phyloP scores from a whole-genome alignment of 192 early-diverging fungal species.

The Entomortierella beljakovae region DNA sequence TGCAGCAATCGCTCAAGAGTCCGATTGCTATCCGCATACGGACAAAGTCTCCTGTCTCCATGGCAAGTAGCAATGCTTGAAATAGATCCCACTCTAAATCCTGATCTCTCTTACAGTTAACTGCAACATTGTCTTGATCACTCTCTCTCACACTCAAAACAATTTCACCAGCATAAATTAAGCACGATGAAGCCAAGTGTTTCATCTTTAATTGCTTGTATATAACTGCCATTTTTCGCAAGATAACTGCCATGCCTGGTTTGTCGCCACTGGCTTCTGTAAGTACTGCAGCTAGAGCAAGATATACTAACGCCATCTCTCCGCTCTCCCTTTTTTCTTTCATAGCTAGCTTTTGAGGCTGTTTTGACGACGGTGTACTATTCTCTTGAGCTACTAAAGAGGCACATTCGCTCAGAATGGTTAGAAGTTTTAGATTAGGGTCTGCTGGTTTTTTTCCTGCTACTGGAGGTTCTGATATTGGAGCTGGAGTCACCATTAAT shows the following conservation, averaged over 20 bases:
- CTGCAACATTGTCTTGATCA: neutral
- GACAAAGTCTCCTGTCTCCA: conserved; percentile 46
- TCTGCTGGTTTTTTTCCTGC: conserved; percentile 36
- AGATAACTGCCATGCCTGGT: neutral
- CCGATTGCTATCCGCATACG: conserved; percentile 17
- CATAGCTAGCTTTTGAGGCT: neutral
- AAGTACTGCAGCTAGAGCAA: neutral
- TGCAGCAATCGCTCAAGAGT: conserved; percentile 2
- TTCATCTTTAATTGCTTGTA: conserved; percentile 25
- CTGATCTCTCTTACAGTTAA: neutral
- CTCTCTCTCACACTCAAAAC: neutral
- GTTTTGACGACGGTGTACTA: neutral
- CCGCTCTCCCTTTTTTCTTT: neutral
- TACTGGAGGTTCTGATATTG: neutral
- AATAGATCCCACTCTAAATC: conserved; percentile 27
- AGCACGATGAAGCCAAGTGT: conserved; percentile 27
- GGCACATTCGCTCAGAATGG: conserved; percentile 22
- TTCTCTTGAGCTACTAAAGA: conserved; percentile 16
- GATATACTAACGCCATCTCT: neutral
- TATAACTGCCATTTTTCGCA: conserved; percentile 23
- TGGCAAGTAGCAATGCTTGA: conserved; percentile 33
- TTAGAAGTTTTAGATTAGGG: conserved; percentile 32
- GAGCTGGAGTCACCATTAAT: conserved; percentile 10
- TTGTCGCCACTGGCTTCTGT: neutral
- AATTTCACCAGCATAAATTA: conserved; percentile 24